Evolutionary conservation across 2,329 filamentous ascomycete species (phyloP), one percentile per base, ranked within the genome.

Genomic region (Neofusicoccum sp.): DNA sequence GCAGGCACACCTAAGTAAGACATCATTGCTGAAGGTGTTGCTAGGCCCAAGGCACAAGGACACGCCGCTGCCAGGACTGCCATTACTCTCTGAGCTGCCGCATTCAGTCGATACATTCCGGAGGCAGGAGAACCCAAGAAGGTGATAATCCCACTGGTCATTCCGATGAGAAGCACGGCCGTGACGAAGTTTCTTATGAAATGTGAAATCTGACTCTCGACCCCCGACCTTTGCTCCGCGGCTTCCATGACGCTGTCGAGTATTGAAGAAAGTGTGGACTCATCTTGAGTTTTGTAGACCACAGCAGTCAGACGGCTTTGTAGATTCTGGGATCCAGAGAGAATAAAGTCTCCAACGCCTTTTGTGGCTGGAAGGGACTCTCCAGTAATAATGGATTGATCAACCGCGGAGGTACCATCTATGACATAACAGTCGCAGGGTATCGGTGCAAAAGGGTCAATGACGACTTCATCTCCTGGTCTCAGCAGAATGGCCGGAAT

Each of bases 1-100:
- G 2, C 20, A 20, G 20, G 20, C 58, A 36, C 31, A 45, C 63
- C 63, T 4, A 65, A 44, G 8, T 62, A 64, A 20, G 64, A 63
- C 64, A 67, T 64, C 8, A 62, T 59, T 28, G 64, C 64, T 16
- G 61, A 63, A 11, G 64, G 63, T 0, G 61, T 63, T 8, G 64
- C 63, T 30, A 67, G 34, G 2, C 64, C 65, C 30, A 67, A 48
- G 3, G 60, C 65, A 47, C 65, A 67, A 28, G 64, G 63, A 54
- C 64, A 65, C 14, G 64, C 63, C 9, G 64, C 63, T 12, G 61
- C 62, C 12, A 66, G 40, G 24, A 65, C 41, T 1, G 63, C 65
- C 14, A 53, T 60, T 6, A 58, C 41, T 49, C 58, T 60, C 41
- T 61, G 38, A 9, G 51, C 60, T 14, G 61, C 60, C 11, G 43